Base-by-base conservation (phyloP, 768 basidiomycete species). In the Leucosporidium yakuticum region DNA sequence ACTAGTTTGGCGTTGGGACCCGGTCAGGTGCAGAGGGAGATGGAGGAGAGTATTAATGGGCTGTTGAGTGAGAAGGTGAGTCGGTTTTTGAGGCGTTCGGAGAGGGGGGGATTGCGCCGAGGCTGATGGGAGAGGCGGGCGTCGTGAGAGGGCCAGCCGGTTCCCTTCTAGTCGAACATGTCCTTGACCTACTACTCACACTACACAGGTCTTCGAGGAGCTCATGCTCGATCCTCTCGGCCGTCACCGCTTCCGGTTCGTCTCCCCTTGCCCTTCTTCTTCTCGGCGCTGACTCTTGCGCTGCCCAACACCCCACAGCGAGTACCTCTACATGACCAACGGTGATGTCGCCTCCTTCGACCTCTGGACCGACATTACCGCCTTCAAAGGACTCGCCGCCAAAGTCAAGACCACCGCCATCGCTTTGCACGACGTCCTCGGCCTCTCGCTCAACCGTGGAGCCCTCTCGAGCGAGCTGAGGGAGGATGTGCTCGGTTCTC, bases 161-260 rank as follows among this genome's bases (percentile, higher is more conserved):
- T n/a, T n/a, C n/a, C n/a, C n/a, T n/a, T n/a, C n/a, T n/a, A n/a
- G n/a, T 15, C 14, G 39, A 44, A 7, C 2, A 8, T 44, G 39
- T 44, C 11, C 11, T 15, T 44, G 39, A 44, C 39, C 39, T 44
- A 8, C 11, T 15, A 12, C 39, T 44, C 2, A 3, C 11, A 9
- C 39, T 8, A 15, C 14, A 44, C 51, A 53, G 51, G n/a, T 59
- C 2, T 59, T 59, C 23, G 58, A 23, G 21, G 36, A 47, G 12
- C 39, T 59, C 36, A 39, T 59, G 36, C 21, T 25, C 20, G 58
- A 59, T 21, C 39, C 58, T 3, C 23, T 59, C 34, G 58, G 36
- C 23, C 32, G 58, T 7, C 58, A 59, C 21, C 34, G 58, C 23
- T 59, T 59, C 36, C 58, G 51, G 51, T 44, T 44, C 39, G 39